Base-by-base conservation (phyloP, 1,284 basidiomycete species). In the Coniferiporia sulphurascens region DNA sequence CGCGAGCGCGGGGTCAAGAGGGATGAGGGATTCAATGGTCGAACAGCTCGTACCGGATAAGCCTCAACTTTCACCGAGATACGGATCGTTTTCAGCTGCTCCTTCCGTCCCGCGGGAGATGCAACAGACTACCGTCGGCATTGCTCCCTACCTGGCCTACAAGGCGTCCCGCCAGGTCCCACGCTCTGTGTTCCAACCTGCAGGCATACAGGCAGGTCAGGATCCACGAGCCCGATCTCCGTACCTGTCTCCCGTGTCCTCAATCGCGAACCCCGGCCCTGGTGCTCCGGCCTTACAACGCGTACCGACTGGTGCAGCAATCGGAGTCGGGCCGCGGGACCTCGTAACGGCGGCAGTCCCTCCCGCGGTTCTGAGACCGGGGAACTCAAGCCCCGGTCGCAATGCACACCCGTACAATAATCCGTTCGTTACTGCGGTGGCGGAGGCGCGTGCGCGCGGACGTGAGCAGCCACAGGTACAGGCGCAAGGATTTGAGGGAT, bases 11-110 rank as follows among this genome's bases (percentile, higher is more conserved):
- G 17, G 35, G 12, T 10, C n/a, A 17, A 54, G 27, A 32, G 34
- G 22, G 46, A 27, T 17, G 2, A 43, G 48, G 48, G 46, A 38
- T n/a, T 32, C 19, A 1, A 55, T 50, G 53, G 43, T 35, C 38
- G 58, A 55, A 27, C 44, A 55, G 36, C 45, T 49, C 32, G 17
- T 58, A 19, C 50, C 38, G 22, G 51, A 58, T 34, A 27, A 41
- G 19, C 51, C 43, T 10, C 17, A 19, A 36, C 46, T 10, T 15
- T 38, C 34, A 19, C 9, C 35, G 19, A 17, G 17, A 34, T 48
- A 34, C 46, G 45, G 27, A 32, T 10, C 45, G 15, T 9, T 21
- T 10, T 21, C 54, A 19, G 0, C 54, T 46, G 27, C 27, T 27
- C 27, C 27, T 5, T 27, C 27, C n/a, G 8, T 15, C 8, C 44